Conservation (phyloP, 768 basidiomycete genomes). For the Dentipellis sp. region DNA sequence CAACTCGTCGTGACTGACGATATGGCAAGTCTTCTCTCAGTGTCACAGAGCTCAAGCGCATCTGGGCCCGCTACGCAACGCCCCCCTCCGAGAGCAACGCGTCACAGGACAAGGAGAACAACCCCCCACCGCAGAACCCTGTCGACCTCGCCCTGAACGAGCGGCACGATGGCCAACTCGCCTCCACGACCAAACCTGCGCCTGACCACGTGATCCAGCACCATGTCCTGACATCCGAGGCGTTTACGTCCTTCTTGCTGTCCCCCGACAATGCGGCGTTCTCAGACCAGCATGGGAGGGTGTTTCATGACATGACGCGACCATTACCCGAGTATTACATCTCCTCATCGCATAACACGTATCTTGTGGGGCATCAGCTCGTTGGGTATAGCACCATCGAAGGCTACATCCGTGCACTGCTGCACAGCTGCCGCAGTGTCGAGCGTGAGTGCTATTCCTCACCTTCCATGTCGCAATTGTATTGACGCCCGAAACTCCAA, state of each 20-base stretch:
- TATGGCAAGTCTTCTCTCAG: slow-evolving; percentile 21
- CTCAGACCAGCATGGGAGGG: slow-evolving; percentile 38
- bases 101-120: neutral
- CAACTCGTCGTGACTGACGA: slow-evolving; percentile 1
- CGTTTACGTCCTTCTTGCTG: slow-evolving; percentile 71
- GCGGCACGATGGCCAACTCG: neutral
- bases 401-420: slow-evolving; percentile 84
- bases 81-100: slow-evolving; percentile 4
- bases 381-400: slow-evolving; percentile 87
- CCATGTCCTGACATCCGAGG: slow-evolving; percentile 38
- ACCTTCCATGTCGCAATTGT: neutral
- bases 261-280: slow-evolving; percentile 69
- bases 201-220: slow-evolving; percentile 2
- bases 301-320: slow-evolving; percentile 80
- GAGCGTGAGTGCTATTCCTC: slow-evolving; percentile 53
- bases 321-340: slow-evolving; percentile 85
- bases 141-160: slow-evolving; percentile 18
- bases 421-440: slow-evolving; percentile 88
- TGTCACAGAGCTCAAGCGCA: slow-evolving; percentile 21
- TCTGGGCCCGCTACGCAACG: slow-evolving; percentile 32
- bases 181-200: slow-evolving; percentile 3
- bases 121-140: slow-evolving; percentile 18
- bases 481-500: slow-evolving; percentile 22
- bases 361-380: slow-evolving; percentile 79
- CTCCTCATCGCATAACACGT: slow-evolving; percentile 89